These are phyloP conservation scores for Oryza meridionalis DNA, from an alignment of 176 grass and related monocot genomes.

Conservation along the genomic window DNA sequence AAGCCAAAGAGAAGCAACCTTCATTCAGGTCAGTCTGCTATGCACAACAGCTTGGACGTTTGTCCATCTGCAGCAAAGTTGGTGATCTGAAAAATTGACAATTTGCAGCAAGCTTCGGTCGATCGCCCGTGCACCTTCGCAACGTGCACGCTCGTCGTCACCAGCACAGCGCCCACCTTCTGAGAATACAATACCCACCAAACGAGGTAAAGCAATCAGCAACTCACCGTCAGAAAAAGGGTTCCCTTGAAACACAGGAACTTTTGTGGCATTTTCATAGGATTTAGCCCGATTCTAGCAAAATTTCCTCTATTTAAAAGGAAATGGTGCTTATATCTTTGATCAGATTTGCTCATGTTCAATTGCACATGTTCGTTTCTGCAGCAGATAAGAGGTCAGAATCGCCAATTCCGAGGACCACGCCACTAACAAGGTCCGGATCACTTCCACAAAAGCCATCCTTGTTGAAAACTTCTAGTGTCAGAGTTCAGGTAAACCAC, in stretches of 20 bases:
- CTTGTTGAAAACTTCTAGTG: conserved; percentile 79
- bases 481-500: conserved; percentile 72
- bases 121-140: conserved; percentile 54
- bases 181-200: conserved; percentile 38
- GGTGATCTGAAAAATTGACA: not conserved
- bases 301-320: too few species aligned
- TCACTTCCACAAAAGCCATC: conserved; percentile 71
- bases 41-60: not conserved
- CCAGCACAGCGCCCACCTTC: conserved; percentile 49
- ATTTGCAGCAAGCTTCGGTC: conserved; percentile 70
- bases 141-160: conserved; percentile 69
- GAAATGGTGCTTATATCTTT: not conserved
- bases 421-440: conserved; percentile 56
- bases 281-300: not conserved
- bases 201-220: conserved; percentile 37
- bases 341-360: not conserved
- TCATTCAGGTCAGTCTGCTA: conserved; percentile 67
- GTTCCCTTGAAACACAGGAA: too few species aligned
- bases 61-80: conserved; percentile 1
- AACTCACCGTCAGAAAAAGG: not conserved
- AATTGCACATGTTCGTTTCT: not conserved
- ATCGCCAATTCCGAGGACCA: conserved; percentile 44
- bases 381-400: conserved; percentile 63
- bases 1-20: conserved; percentile 57
- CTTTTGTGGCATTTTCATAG: too few species aligned